Evolutionary conservation across 805 yeast genomes (phyloP), one percentile per base, ranked within the genome.

Genomic region (Lipomyces kockii): DNA sequence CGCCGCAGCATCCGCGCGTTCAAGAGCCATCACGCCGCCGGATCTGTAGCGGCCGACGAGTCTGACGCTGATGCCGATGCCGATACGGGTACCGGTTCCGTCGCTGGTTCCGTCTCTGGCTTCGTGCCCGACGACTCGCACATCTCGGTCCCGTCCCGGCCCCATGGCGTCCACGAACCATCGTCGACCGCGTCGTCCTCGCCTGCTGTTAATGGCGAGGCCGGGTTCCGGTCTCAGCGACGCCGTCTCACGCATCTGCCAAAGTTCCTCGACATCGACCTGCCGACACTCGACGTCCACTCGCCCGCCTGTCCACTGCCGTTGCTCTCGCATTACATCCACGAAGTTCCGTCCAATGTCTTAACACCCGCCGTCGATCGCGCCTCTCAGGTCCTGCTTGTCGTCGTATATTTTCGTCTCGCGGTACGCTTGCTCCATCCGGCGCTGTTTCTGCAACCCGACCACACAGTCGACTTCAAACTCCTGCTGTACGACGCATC

Each of bases 401-500:
- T 58, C 22, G 54, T 62, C 29, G 63, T 65, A 6, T 65, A 65
- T 34, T 62, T 65, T 32, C 63, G 65, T 12, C 53, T 57, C 58
- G 65, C 65, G 8, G 39, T 55, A 4, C 58, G 64, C 25, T 20
- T 65, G 39, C 58, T 65, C 22, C 59, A 58, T 43, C 68, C 68
- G 7, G 63, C 58, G 20, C 35, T 65, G 12, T 62, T 27, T 34
- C 54, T 65, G 35, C 60, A 58, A 12, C 43, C 62, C 2, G 65
- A 62, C 25, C 61, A 51, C 54, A 29, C 25, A 32, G 25, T n/a
- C 12, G 65, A 58, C 46, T 58, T 58, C 27, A 61, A 37, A 25
- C 22, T 57, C 2, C 37, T 53, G 25, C 59, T 59, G 25, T 65
- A 62, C 37, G 20, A 37, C 17, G 22, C 51, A n/a, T 55, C 60